Conservation (phyloP, 2,329 filamentous ascomycete species). For the Cladosporium sp. region DNA sequence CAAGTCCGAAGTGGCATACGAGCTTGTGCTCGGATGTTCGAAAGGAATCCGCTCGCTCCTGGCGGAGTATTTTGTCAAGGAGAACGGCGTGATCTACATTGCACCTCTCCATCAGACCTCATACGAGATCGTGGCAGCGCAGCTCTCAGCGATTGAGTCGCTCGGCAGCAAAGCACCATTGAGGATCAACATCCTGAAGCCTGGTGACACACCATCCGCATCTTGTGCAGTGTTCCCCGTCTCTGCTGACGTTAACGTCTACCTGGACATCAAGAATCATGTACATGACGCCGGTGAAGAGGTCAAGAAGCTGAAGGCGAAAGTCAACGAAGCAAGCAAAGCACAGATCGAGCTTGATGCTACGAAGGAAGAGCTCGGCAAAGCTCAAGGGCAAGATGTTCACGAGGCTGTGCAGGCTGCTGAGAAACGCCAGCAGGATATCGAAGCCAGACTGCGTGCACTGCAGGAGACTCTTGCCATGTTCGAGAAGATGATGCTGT, state of each 20-base stretch:
- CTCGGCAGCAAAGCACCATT: conserved; percentile 70
- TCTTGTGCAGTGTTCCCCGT: conserved; percentile 79
- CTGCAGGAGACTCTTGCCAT: too few species aligned
- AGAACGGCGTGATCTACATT: conserved; percentile 61
- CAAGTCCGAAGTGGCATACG: conserved; percentile 67
- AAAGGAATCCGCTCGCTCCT: conserved; percentile 69
- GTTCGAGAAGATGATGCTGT: too few species aligned
- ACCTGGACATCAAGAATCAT: conserved; percentile 58
- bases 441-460: too few species aligned
- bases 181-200: conserved; percentile 59
- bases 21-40: conserved; percentile 67
- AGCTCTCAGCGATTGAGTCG: conserved; percentile 71
- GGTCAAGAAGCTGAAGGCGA: too few species aligned
- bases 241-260: conserved; percentile 69
- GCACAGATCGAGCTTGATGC: too few species aligned
- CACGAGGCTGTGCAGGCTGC: too few species aligned
- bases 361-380: too few species aligned
- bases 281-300: too few species aligned
- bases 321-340: too few species aligned
- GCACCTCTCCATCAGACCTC: conserved; percentile 49
- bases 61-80: conserved; percentile 70
- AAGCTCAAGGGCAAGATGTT: too few species aligned
- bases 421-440: too few species aligned
- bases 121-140: conserved; percentile 58
- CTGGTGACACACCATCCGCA: conserved; percentile 58